Percentiles rank a stretch among this genome's conserved stretches.
Evolutionary conservation across 2,329 filamentous ascomycete species (phyloP).

Genomic region (Xylaria sp.): DNA sequence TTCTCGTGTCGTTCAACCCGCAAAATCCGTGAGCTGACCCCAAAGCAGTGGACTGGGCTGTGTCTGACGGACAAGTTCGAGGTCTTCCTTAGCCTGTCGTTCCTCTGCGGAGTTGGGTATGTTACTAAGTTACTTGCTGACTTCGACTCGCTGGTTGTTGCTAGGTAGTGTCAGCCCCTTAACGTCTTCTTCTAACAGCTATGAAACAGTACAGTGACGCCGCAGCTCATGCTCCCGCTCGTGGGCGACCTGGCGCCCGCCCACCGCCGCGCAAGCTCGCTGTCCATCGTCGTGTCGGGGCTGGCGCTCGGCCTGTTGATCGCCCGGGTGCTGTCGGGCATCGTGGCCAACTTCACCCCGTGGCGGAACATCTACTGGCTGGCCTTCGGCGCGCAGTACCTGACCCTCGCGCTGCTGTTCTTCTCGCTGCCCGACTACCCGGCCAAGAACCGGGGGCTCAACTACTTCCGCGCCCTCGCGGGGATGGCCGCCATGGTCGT

Average conservation of each 20-base stretch:
- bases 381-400: constrained; percentile 64
- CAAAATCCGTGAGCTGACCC: neutral
- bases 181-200: constrained; percentile 4
- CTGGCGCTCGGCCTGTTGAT: constrained; percentile 67
- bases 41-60: constrained; percentile 58
- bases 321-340: constrained; percentile 69
- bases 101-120: constrained; percentile 54
- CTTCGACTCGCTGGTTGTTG: constrained; percentile 41
- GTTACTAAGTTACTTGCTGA: no score
- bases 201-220: constrained; percentile 38
- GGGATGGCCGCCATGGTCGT: constrained; percentile 61
- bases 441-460: constrained; percentile 60
- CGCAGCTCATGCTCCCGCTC: constrained; percentile 68
- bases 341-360: constrained; percentile 64
- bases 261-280: constrained; percentile 60
- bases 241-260: constrained; percentile 70
- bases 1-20: neutral
- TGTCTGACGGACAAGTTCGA: constrained; percentile 62
- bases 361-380: constrained; percentile 74
- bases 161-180: constrained; percentile 56
- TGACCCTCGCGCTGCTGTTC: constrained; percentile 64
- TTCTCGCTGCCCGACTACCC: constrained; percentile 73
- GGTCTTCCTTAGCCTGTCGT: constrained; percentile 64
- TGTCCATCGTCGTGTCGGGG: constrained; percentile 68
- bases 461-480: constrained; percentile 63